A percentile compares a stretch with the other conserved stretches of the same genome.
Evolutionary conservation across 2,329 filamentous ascomycete species (phyloP).

Genomic region (Aspergillus quadricinctus): DNA sequence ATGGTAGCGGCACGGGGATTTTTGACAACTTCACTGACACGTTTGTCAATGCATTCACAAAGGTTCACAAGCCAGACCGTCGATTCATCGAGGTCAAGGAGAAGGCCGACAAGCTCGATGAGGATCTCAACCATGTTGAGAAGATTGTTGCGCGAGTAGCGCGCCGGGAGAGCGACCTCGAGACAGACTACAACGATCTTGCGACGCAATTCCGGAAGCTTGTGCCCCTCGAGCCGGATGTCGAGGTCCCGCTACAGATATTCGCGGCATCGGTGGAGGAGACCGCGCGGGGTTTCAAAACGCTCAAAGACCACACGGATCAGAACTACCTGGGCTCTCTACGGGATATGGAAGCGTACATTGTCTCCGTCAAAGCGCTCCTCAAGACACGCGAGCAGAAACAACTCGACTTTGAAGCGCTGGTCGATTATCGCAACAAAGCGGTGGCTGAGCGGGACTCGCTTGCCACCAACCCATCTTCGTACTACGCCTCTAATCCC

Average conservation of each 20-base stretch:
- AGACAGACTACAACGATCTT: conserved; percentile 82
- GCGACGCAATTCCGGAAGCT: conserved; percentile 94
- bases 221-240: conserved; percentile 79
- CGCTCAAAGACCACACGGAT: conserved; percentile 86
- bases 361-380: conserved; percentile 76
- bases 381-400: conserved; percentile 95
- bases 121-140: conserved; percentile 87
- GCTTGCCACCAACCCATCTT: conserved; percentile 60
- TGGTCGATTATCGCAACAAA: conserved; percentile 93
- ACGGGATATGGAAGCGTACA: conserved; percentile 94
- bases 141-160: conserved; percentile 93
- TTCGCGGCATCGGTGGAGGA: conserved; percentile 86
- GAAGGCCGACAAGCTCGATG: conserved; percentile 87
- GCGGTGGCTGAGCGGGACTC: conserved; percentile 80
- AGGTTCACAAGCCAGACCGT: conserved; percentile 90
- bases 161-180: conserved; percentile 79
- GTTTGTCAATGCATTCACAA: conserved; percentile 95
- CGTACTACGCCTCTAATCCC: conserved; percentile 52
- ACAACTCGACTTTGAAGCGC: conserved; percentile 92
- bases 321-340: conserved; percentile 91
- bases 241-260: conserved; percentile 74
- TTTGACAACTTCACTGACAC: conserved; percentile 95
- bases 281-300: conserved; percentile 70
- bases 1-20: conserved; percentile 55
- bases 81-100: conserved; percentile 93